Evolutionary conservation across 2,329 filamentous ascomycete genomes (phyloP).

Genomic region (Botrytis elliptica): DNA sequence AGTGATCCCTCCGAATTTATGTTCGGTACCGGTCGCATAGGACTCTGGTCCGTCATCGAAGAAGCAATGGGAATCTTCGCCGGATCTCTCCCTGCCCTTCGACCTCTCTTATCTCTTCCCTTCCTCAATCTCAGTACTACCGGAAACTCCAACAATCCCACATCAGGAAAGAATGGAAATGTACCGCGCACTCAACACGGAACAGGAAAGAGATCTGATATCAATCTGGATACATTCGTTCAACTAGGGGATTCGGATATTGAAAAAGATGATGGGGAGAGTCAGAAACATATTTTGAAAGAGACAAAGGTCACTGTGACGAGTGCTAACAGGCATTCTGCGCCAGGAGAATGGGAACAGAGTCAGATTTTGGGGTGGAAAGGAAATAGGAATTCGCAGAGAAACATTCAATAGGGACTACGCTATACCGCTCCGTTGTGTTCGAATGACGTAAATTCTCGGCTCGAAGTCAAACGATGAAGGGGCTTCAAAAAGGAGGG

Average conservation of each 20-base stretch:
- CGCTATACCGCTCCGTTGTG: neutral
- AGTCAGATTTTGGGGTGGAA: conserved; percentile 3
- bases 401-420: neutral
- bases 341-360: conserved; percentile 31
- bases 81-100: conserved; percentile 47
- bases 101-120: conserved; percentile 43
- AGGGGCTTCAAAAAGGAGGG: neutral
- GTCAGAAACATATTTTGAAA: conserved; percentile 44
- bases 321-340: conserved; percentile 22
- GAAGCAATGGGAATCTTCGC: conserved; percentile 51
- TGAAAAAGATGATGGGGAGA: conserved; percentile 36
- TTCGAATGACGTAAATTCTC: neutral
- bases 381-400: neutral
- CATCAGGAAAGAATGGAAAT: neutral
- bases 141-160: neutral
- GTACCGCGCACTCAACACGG: conserved; percentile 21
- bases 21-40: conserved; percentile 44
- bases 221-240: conserved; percentile 31
- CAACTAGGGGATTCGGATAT: conserved; percentile 24
- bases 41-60: conserved; percentile 49
- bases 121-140: conserved; percentile 28
- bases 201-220: conserved; percentile 18
- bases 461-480: neutral
- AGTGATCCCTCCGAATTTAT: conserved; percentile 44
- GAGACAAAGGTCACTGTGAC: conserved; percentile 38